Percentiles rank a stretch among this genome's conserved stretches.
Evolutionary conservation across 139 green algal species (phyloP).

Genomic region (Eudorina sp.): DNA sequence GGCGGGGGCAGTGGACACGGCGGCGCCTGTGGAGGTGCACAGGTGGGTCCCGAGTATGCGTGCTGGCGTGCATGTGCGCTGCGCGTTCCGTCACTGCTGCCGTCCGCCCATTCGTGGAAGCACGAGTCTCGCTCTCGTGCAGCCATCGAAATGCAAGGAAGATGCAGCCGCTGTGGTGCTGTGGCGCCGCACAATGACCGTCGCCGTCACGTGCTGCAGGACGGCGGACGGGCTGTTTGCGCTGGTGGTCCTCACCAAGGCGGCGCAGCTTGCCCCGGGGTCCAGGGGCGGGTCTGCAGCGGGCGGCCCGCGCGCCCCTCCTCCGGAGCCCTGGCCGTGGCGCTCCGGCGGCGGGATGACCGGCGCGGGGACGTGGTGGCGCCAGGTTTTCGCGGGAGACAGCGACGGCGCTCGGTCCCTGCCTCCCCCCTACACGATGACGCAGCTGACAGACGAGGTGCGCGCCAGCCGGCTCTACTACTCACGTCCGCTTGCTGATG

Average conservation of each 20-base stretch:
- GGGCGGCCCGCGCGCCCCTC: background rate
- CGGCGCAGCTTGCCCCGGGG: background rate
- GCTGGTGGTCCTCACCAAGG: conserved; percentile 33
- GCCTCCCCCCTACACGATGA: conserved; percentile 28
- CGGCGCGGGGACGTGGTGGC: conserved; percentile 1
- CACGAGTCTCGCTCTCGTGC: too few species aligned
- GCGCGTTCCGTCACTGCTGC: too few species aligned
- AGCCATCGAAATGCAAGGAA: too few species aligned
- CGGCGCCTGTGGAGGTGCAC: conserved; percentile 4
- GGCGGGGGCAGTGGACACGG: background rate
- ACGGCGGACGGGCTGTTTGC: conserved; percentile 30
- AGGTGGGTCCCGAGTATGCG: conserved; percentile 29
- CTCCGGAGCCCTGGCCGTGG: background rate
- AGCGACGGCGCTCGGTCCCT: conserved; percentile 9
- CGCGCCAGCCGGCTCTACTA: too few species aligned
- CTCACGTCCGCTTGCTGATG: too few species aligned
- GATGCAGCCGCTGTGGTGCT: too few species aligned
- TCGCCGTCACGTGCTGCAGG: background rate
- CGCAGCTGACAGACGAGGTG: conserved; percentile 11
- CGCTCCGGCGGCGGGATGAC: background rate
- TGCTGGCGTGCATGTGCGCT: background rate
- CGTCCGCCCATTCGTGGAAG: too few species aligned
- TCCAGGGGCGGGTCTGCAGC: background rate
- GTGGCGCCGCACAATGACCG: too few species aligned
- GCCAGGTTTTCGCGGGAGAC: conserved; percentile 12